Percentiles rank a stretch among this genome's conserved stretches.
These are phyloP conservation scores for Aspergillus caelatus DNA, from an alignment of 2,329 filamentous ascomycete genomes.

Conservation along the genomic window DNA sequence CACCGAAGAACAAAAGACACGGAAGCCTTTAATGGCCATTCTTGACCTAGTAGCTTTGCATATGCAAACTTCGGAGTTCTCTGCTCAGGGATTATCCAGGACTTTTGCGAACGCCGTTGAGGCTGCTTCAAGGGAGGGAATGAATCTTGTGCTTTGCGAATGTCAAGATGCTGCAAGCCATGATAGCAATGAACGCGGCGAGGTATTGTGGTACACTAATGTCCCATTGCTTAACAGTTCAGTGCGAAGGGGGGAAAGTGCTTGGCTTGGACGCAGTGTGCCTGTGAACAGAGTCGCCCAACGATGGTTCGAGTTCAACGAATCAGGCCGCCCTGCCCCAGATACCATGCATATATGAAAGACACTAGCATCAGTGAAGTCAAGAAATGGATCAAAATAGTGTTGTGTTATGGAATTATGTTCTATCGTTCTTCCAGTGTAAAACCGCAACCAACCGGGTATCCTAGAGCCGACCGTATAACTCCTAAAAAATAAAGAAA, in stretches of 20 bases:
- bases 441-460: constrained; percentile 38
- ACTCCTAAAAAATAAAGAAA: constrained; percentile 34
- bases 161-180: constrained; percentile 37
- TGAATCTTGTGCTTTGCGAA: constrained; percentile 45
- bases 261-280: constrained; percentile 63
- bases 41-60: constrained; percentile 47
- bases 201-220: constrained; percentile 50
- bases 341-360: constrained; percentile 11
- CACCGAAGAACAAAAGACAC: constrained; percentile 4
- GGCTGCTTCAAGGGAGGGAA: constrained; percentile 31
- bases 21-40: constrained; percentile 39
- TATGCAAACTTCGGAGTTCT: constrained; percentile 48
- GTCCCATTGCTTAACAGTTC: constrained; percentile 66
- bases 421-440: constrained; percentile 28
- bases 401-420: constrained; percentile 16
- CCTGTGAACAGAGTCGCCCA: constrained; percentile 60
- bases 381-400: constrained; percentile 12
- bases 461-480: constrained; percentile 41
- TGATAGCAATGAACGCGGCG: constrained; percentile 31
- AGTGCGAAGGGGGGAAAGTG: constrained; percentile 47
- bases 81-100: constrained; percentile 51
- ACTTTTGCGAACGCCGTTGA: constrained; percentile 46
- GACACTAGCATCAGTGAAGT: constrained; percentile 13
- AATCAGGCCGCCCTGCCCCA: constrained; percentile 30
- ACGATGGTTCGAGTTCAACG: constrained; percentile 67